These are phyloP conservation scores for Uncinocarpus reesii DNA, from an alignment of 2,329 filamentous ascomycete genomes.

Conservation along the genomic window DNA sequence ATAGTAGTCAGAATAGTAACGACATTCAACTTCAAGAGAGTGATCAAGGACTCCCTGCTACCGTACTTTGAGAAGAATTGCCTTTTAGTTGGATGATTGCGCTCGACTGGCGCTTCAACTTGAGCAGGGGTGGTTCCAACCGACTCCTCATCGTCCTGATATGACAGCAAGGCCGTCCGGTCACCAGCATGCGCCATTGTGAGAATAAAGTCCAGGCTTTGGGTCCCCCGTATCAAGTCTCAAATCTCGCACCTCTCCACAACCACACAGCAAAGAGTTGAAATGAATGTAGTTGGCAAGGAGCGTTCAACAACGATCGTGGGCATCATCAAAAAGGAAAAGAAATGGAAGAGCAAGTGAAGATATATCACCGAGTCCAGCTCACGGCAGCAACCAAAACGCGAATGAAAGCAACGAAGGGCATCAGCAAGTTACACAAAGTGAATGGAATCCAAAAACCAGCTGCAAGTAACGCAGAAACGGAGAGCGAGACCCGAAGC, in stretches of 20 bases:
- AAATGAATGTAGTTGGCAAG: too few species aligned
- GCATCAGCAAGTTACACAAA: slow-evolving; percentile 2
- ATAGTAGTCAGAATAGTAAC: neutral
- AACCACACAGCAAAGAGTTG: too few species aligned
- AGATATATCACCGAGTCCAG: neutral
- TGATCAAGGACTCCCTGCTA: neutral
- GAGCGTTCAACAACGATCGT: neutral
- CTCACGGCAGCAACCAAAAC: neutral
- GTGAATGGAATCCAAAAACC: neutral
- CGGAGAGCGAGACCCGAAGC: neutral
- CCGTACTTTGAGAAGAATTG: neutral
- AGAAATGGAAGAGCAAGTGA: neutral
- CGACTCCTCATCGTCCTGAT: slow-evolving; percentile 4
- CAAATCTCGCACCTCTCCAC: too few species aligned
- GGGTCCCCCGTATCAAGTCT: too few species aligned
- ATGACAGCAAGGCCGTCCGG: slow-evolving; percentile 5
- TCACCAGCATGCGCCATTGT: neutral
- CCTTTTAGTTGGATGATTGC: neutral
- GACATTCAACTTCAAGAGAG: slow-evolving; percentile 3
- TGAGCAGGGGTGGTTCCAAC: neutral
- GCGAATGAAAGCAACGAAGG: neutral
- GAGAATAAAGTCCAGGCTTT: neutral
- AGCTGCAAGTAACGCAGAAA: neutral
- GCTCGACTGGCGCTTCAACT: neutral
- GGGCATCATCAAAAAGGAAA: slow-evolving; percentile 2